Evolutionary conservation across 768 basidiomycete species (phyloP).

Genomic region (Lenzites betulinus): DNA sequence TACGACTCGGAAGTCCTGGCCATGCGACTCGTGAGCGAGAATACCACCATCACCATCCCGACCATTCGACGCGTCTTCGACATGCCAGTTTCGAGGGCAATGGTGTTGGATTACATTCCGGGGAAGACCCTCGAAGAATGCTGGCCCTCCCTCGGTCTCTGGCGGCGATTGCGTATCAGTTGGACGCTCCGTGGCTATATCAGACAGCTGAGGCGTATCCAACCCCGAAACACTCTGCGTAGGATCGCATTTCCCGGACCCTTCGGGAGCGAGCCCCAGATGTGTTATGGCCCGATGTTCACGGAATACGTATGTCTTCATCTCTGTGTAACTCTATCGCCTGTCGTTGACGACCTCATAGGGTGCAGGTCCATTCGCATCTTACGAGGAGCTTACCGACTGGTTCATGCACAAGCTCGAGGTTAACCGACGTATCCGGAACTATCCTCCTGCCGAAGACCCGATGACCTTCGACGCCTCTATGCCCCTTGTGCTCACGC

Average conservation of each 20-base stretch:
- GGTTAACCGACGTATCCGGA: no score
- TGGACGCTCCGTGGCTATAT: slow-evolving; percentile 33
- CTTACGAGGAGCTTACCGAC: slow-evolving; percentile 4
- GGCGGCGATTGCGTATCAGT: slow-evolving; percentile 28
- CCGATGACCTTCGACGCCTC: slow-evolving; percentile 15
- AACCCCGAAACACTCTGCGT: not conserved
- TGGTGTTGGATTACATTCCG: slow-evolving; percentile 30
- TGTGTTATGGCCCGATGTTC: no score
- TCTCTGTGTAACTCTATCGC: no score
- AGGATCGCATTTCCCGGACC: not conserved
- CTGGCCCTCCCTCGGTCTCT: slow-evolving; percentile 29
- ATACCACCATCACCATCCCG: slow-evolving; percentile 22
- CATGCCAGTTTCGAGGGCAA: no score
- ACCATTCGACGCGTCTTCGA: slow-evolving; percentile 16
- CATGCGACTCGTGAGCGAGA: not conserved
- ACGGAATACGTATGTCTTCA: no score
- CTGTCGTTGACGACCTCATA: no score
- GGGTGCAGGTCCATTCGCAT: slow-evolving; percentile 6
- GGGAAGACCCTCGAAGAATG: slow-evolving; percentile 27
- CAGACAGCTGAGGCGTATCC: slow-evolving; percentile 26
- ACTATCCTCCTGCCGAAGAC: not conserved
- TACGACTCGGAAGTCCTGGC: not conserved
- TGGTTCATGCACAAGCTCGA: no score
- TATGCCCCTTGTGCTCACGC: slow-evolving; percentile 29
- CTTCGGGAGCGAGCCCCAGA: not conserved